phyloP scores from a whole-genome alignment of 352 stramenopile species.

The Lagenidium sp. region DNA sequence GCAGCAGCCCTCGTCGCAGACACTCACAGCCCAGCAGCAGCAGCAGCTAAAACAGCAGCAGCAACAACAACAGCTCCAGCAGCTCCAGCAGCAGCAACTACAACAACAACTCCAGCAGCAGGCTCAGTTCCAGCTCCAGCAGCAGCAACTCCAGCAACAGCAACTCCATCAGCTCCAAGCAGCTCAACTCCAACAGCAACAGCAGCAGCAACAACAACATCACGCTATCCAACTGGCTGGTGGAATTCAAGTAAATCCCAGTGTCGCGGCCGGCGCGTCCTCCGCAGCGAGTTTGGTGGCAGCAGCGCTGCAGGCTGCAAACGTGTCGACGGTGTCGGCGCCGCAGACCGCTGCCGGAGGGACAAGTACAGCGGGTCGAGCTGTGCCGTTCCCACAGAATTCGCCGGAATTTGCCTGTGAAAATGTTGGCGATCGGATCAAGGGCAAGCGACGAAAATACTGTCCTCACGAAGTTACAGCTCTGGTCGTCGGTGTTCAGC shows the following conservation, averaged over 20 bases:
- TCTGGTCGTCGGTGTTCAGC: conserved; percentile 68
- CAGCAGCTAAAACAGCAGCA: conserved; percentile 14
- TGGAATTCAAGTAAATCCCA: conserved; percentile 26
- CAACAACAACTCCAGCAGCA: conserved; percentile 23
- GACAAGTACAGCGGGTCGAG: too few relatives aligned
- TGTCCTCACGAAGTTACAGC: conserved; percentile 82
- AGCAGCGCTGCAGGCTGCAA: conserved; percentile 2
- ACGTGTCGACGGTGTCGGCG: conserved; percentile 1
- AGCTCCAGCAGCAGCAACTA: conserved; percentile 17
- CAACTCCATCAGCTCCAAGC: conserved; percentile 19
- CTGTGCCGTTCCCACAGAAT: conserved; percentile 57
- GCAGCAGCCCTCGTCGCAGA: not conserved
- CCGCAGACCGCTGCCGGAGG: conserved; percentile 15
- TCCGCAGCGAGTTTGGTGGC: conserved; percentile 8
- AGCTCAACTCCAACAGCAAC: conserved; percentile 10
- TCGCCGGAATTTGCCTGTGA: conserved; percentile 72
- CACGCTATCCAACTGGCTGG: not conserved
- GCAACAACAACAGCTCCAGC: conserved; percentile 13
- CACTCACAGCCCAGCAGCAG: conserved; percentile 1
- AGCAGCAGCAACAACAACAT: conserved; percentile 12
- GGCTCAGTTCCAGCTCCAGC: conserved; percentile 18
- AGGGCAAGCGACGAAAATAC: conserved; percentile 76
- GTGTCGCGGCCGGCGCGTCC: conserved; percentile 26
- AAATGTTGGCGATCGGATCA: conserved; percentile 77
- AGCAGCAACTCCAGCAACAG: conserved; percentile 22